Evolutionary conservation across 306 rosid species (phyloP).

Genomic region (Vachellia pachyceras): DNA sequence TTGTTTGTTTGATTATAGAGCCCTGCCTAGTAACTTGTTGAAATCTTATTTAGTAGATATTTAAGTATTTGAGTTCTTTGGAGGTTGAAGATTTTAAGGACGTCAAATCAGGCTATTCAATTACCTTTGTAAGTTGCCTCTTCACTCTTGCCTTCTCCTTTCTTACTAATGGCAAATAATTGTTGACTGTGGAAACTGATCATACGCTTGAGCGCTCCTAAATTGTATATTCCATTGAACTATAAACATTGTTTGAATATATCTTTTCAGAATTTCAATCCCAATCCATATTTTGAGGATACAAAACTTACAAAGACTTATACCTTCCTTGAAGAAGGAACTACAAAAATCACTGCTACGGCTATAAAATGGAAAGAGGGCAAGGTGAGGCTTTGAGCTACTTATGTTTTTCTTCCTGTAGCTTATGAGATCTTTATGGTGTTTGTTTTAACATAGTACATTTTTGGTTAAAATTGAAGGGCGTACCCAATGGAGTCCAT

Average conservation of each 20-base stretch:
- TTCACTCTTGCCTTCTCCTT: not conserved
- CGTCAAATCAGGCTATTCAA: slow-evolving; percentile 86
- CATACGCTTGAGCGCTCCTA: slow-evolving; percentile 7
- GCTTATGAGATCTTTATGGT: not conserved
- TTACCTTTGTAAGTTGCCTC: slow-evolving; percentile 73
- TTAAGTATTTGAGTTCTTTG: slow-evolving; percentile 79
- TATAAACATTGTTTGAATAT: slow-evolving; percentile 2
- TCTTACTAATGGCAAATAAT: not conserved
- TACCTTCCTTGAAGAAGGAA: slow-evolving; percentile 89
- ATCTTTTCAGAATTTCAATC: slow-evolving; percentile 68
- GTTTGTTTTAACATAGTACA: not conserved
- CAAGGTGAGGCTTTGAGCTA: slow-evolving; percentile 56
- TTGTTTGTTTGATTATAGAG: not conserved
- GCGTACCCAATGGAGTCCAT: slow-evolving; percentile 59
- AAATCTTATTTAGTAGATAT: slow-evolving; percentile 57
- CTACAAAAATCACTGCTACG: slow-evolving; percentile 80
- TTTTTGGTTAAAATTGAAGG: slow-evolving; percentile 40
- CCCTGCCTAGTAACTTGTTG: not conserved
- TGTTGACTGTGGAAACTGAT: not conserved
- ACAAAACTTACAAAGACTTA: slow-evolving; percentile 77
- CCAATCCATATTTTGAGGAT: slow-evolving; percentile 92
- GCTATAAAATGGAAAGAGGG: slow-evolving; percentile 96
- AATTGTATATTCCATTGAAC: not conserved
- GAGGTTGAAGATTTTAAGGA: slow-evolving; percentile 92
- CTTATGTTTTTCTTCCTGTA: not conserved